Percentiles rank a stretch among this genome's conserved stretches.
phyloP scores from a whole-genome alignment of 352 stramenopile genomes.

The Phytophthora parvispora region DNA sequence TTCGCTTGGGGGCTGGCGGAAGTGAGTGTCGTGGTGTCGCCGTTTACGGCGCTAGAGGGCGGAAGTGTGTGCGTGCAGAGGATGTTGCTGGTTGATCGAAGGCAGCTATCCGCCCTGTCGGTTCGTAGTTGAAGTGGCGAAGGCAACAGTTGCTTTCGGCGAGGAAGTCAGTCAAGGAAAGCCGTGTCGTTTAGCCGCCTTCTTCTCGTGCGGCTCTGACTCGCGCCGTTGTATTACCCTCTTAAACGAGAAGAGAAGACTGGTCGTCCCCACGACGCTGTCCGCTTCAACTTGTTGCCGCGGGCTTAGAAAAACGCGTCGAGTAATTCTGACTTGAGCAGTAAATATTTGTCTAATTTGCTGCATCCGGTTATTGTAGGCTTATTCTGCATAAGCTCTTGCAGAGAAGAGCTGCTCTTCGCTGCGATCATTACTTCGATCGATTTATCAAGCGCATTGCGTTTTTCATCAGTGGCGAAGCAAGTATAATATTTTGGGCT shows the following conservation, averaged over 20 bases:
- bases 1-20: not conserved
- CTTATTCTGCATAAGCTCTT: no score
- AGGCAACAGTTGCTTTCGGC: not conserved
- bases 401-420: no score
- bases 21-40: not conserved
- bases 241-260: no score
- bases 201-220: not conserved
- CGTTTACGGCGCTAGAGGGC: conserved; percentile 11
- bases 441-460: no score
- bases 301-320: not conserved
- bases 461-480: no score
- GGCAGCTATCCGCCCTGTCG: not conserved
- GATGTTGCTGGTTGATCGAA: conserved; percentile 18
- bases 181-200: not conserved
- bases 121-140: conserved; percentile 1
- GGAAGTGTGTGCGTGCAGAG: no score
- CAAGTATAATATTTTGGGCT: no score
- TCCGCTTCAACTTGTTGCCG: not conserved
- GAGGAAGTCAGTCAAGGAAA: not conserved
- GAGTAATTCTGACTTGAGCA: no score
- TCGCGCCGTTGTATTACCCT: not conserved
- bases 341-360: no score
- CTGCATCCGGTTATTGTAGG: no score
- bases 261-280: not conserved
- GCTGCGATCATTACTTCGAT: no score